Conservation (phyloP, 73 alveolate genomes). For the Breviolum minutum region DNA sequence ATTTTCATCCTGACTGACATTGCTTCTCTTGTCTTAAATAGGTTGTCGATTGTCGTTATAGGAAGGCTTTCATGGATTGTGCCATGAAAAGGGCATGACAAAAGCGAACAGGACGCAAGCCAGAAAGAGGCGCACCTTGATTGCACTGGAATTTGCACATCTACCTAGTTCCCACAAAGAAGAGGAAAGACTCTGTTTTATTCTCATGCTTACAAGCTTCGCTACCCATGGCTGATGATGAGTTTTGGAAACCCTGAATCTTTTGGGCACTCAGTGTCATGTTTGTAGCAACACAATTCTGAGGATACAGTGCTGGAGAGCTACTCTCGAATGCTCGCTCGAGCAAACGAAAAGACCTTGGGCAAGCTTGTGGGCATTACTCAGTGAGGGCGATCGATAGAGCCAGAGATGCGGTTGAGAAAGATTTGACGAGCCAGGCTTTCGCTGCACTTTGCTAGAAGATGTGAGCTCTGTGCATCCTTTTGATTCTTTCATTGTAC, state of each 20-base stretch:
- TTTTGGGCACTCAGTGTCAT: no score
- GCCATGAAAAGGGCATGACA: no score
- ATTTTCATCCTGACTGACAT: no score
- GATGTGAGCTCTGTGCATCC: neutral
- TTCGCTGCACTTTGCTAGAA: neutral
- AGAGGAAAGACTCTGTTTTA: no score
- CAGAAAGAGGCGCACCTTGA: conserved; percentile 37
- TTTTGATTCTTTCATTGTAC: conserved; percentile 1
- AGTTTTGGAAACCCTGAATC: no score
- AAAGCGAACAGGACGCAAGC: conserved; percentile 47
- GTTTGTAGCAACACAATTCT: neutral
- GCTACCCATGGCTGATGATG: no score
- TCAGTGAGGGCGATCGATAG: neutral
- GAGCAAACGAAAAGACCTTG: conserved; percentile 68
- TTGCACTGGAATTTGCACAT: neutral
- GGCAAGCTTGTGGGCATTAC: conserved; percentile 51
- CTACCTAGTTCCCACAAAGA: neutral
- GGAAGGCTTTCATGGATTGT: neutral
- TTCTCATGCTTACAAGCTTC: no score
- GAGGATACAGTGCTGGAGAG: conserved; percentile 67
- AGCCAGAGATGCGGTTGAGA: neutral
- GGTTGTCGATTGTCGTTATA: neutral
- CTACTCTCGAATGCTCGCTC: conserved; percentile 81
- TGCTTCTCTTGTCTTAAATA: no score
- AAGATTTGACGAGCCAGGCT: neutral